Base-by-base conservation (phyloP, 805 yeast genomes). In the Yarrowia osloensis region DNA sequence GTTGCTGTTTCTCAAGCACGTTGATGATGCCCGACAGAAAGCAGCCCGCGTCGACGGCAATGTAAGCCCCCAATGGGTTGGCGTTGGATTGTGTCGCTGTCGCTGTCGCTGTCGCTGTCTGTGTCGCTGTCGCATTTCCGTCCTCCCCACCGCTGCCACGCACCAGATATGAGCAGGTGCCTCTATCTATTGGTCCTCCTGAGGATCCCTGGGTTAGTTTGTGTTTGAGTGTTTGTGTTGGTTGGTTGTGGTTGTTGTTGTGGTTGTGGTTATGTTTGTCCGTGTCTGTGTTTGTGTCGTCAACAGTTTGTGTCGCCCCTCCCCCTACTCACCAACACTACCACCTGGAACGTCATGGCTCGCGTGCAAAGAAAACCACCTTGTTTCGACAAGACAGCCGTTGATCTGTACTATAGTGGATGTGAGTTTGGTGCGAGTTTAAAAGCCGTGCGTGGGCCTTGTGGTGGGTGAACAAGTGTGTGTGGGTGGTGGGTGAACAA, bases 181-280 rank as follows among this genome's bases (percentile, higher is more conserved):
- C 78, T 7, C 87, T 84, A 35, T 90, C 95, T 13, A 86, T 74
- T 0, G 97, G 97, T 1, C 97, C 97, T 7, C 97, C 97, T 2
- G 90, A 84, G 26, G 90, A 84, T 7, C 97, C 97, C 69, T 74
- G 44, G 44, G 66, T 61, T 61, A 61, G 66, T 24, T 12, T 11
- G 5, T n/a, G 42, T 5, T 3, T 15, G 22, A 5, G 13, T 39
- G 3, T 11, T n/a, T 28, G 31, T 28, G 31, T 28, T 8, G 31
- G 3, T 28, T 28, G 31, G 7, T n/a, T n/a, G n/a, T 28, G 31
- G 31, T 28, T 28, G 11, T 5, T 5, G 7, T 28, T 28, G n/a
- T n/a, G n/a, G n/a, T n/a, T n/a, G n/a, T n/a, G n/a, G n/a, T n/a
- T n/a, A n/a, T n/a, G n/a, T n/a, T n/a, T n/a, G n/a, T n/a, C n/a